These are phyloP conservation scores for Cubamyces sp. DNA, from an alignment of 768 basidiomycete genomes.

Conservation along the genomic window DNA sequence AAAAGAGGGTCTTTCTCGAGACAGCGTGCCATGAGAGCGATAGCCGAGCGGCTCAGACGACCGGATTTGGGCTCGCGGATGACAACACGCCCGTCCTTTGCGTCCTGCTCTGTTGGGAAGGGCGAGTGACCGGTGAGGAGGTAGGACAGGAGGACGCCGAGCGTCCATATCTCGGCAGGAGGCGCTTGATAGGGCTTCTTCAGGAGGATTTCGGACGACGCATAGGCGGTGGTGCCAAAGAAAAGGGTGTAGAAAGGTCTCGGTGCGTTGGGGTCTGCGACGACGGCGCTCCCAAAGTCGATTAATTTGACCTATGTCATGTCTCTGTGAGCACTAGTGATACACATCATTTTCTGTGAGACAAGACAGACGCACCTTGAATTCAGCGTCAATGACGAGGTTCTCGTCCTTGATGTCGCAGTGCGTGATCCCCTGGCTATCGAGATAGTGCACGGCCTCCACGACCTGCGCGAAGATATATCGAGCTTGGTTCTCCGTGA, in stretches of 20 bases:
- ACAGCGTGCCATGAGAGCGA: conserved; percentile 74
- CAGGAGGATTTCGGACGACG: conserved; percentile 90
- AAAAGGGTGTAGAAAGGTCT: conserved; percentile 77
- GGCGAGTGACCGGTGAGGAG: conserved; percentile 92
- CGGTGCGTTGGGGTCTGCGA: conserved; percentile 63
- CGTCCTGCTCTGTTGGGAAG: conserved; percentile 85
- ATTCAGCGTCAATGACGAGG: conserved; percentile 72
- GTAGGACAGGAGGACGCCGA: conserved; percentile 94
- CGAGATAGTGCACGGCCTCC: conserved; percentile 80
- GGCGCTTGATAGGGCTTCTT: conserved; percentile 90
- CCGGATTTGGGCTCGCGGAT: conserved; percentile 38
- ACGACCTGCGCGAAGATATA: conserved; percentile 89
- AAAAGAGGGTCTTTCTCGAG: conserved; percentile 82
- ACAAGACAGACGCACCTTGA: conserved; percentile 54
- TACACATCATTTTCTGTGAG: neutral
- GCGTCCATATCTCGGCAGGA: conserved; percentile 95
- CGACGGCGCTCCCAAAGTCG: conserved; percentile 91
- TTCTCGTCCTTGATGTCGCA: conserved; percentile 99
- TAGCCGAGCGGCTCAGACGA: conserved; percentile 42
- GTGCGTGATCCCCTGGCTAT: conserved; percentile 85
- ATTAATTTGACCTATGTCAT: conserved; percentile 81
- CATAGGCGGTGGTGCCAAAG: conserved; percentile 95
- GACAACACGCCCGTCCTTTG: conserved; percentile 65
- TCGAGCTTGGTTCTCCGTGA: conserved; percentile 77
- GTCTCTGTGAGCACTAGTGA: conserved; percentile 1